These are phyloP conservation scores for Vigna angularis DNA, from an alignment of 306 rosid species.

Conservation along the genomic window DNA sequence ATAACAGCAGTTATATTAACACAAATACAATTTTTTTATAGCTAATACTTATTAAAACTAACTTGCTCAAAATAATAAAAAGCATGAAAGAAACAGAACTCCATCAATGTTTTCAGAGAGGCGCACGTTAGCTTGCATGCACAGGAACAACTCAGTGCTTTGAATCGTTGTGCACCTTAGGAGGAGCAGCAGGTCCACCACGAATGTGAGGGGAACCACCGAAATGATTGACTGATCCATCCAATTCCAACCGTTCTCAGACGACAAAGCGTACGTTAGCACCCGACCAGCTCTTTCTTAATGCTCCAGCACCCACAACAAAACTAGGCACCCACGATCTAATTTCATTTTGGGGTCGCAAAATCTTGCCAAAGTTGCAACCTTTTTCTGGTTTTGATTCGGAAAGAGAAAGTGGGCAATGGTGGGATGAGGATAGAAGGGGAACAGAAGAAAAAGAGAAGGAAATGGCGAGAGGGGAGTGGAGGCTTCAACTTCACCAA, in stretches of 20 bases:
- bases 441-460: slow-evolving; percentile 41
- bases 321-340: slow-evolving; percentile 18
- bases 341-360: background rate
- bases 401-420: slow-evolving; percentile 52
- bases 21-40: background rate
- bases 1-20: too few relatives aligned
- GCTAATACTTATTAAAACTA: background rate
- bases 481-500: slow-evolving; percentile 65
- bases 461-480: slow-evolving; percentile 86
- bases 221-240: slow-evolving; percentile 31
- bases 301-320: slow-evolving; percentile 5
- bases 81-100: background rate
- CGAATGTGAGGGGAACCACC: slow-evolving; percentile 47
- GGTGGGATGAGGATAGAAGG: slow-evolving; percentile 85
- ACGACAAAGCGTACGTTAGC: slow-evolving; percentile 39
- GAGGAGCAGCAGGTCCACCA: slow-evolving; percentile 31
- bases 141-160: background rate
- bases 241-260: slow-evolving; percentile 24
- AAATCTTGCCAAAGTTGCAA: slow-evolving; percentile 27
- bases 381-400: slow-evolving; percentile 21
- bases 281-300: slow-evolving; percentile 3
- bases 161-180: slow-evolving; percentile 39
- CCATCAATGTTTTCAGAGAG: background rate
- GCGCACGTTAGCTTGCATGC: slow-evolving; percentile 14
- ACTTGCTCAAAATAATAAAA: background rate